Percentiles rank a stretch among this genome's conserved stretches.
Conservation (phyloP, 2,329 filamentous ascomycete genomes). For the Arthroderma sp. region DNA sequence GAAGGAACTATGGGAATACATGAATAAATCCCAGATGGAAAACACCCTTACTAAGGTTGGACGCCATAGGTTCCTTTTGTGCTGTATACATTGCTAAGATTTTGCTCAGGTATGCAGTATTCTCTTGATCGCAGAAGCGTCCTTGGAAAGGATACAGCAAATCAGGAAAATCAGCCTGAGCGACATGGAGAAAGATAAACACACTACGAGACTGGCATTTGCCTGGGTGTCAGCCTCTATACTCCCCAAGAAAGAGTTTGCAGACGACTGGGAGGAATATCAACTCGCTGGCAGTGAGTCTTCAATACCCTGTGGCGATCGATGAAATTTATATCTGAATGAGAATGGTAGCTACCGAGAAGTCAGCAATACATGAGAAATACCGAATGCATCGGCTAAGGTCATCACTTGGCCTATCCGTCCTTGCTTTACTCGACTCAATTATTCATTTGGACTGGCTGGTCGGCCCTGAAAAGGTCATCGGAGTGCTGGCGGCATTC, state of each 20-base stretch:
- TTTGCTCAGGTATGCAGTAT: conserved; percentile 19
- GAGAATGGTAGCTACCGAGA: conserved; percentile 9
- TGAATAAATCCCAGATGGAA: too few species aligned
- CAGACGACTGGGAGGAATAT: conserved; percentile 16
- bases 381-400: conserved; percentile 16
- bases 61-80: too few species aligned
- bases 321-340: not conserved
- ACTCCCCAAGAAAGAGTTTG: conserved; percentile 22
- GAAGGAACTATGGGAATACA: too few species aligned
- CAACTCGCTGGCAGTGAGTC: conserved; percentile 12
- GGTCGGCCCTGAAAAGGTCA: conserved; percentile 15
- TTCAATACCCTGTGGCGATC: conserved; percentile 1
- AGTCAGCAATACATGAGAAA: conserved; percentile 8
- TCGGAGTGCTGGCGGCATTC: conserved; percentile 23
- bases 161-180: conserved; percentile 3
- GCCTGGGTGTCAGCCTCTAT: conserved; percentile 20
- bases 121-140: conserved; percentile 18
- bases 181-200: too few species aligned
- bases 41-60: too few species aligned
- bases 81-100: not conserved
- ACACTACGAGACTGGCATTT: too few species aligned
- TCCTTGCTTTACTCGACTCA: conserved; percentile 14
- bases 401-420: conserved; percentile 19
- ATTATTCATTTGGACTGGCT: conserved; percentile 13
- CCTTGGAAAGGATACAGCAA: conserved; percentile 9